These are phyloP conservation scores for Penicillium sp. DNA, from an alignment of 2,329 filamentous ascomycete genomes.

Conservation along the genomic window DNA sequence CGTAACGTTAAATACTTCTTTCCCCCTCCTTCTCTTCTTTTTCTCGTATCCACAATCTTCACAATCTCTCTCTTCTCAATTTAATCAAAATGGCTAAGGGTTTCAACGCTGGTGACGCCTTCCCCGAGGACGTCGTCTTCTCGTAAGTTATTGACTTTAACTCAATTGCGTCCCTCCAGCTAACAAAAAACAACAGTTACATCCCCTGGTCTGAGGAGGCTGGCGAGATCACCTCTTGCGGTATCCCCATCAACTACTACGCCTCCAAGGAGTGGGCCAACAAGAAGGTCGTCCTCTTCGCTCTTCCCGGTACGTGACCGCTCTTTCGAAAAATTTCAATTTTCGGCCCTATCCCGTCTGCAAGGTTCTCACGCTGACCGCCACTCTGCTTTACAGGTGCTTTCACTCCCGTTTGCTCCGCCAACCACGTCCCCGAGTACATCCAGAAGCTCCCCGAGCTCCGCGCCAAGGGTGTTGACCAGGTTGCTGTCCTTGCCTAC, in stretches of 20 bases:
- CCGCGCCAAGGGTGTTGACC: constrained; percentile 77
- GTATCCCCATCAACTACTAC: constrained; percentile 72
- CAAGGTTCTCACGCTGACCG: constrained; percentile 19
- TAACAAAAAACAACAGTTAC: constrained; percentile 53
- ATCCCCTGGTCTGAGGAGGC: constrained; percentile 71
- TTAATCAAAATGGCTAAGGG: constrained; percentile 54
- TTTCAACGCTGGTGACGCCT: constrained; percentile 76
- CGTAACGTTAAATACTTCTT: constrained; percentile 19
- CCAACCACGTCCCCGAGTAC: constrained; percentile 77
- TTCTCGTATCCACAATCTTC: constrained; percentile 4
- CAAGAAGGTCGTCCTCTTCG: constrained; percentile 70
- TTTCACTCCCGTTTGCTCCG: constrained; percentile 85
- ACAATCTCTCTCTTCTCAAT: constrained; percentile 8
- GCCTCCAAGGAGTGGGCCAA: constrained; percentile 72
- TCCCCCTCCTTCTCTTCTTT: constrained; percentile 8
- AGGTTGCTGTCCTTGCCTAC: constrained; percentile 75
- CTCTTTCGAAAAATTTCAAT: constrained; percentile 6
- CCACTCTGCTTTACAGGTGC: constrained; percentile 52
- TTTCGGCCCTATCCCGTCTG: neutral
- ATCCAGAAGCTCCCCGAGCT: constrained; percentile 68
- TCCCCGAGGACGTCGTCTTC: constrained; percentile 79
- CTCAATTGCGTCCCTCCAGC: neutral
- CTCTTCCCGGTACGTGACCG: constrained; percentile 56
- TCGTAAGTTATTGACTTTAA: constrained; percentile 48
- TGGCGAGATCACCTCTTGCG: constrained; percentile 69